Conservation (phyloP, 495 filamentous ascomycete genomes). For the Annulohypoxylon maeteangense region DNA sequence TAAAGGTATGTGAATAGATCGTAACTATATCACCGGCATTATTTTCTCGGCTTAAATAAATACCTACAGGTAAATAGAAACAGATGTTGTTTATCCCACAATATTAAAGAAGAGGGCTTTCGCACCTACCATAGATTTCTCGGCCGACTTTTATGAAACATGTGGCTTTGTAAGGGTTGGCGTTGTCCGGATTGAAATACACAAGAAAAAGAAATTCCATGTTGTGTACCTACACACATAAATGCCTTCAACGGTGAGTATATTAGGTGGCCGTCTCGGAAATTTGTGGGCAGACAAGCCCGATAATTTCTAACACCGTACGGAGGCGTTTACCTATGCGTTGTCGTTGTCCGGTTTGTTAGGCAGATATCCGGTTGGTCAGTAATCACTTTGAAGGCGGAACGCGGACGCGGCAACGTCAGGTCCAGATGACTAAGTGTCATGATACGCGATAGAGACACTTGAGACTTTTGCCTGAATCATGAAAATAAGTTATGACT, state of each 20-base stretch:
- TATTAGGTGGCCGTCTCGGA: neutral
- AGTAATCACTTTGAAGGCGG: neutral
- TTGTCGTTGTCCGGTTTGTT: neutral
- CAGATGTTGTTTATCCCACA: neutral
- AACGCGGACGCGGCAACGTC: neutral
- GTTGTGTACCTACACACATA: constrained; percentile 2
- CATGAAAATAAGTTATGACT: constrained; percentile 12
- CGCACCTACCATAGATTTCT: neutral
- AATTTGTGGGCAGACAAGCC: neutral
- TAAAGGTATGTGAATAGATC: neutral
- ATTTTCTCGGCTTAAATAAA: neutral
- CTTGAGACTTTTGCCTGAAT: neutral
- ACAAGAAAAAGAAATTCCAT: neutral
- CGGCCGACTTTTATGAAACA: neutral
- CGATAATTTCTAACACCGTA: neutral
- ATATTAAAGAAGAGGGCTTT: neutral
- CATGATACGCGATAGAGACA: neutral
- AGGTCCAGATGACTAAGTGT: neutral
- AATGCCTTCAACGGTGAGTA: neutral
- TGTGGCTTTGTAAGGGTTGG: constrained; percentile 3
- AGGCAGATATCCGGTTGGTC: constrained; percentile 12
- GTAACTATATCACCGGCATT: neutral
- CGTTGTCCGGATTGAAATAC: neutral
- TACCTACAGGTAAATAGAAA: neutral
- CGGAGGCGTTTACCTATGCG: neutral